Evolutionary conservation across 1,284 basidiomycete genomes (phyloP), one percentile per base, ranked within the genome.

Genomic region (Trichosporon sp.): DNA sequence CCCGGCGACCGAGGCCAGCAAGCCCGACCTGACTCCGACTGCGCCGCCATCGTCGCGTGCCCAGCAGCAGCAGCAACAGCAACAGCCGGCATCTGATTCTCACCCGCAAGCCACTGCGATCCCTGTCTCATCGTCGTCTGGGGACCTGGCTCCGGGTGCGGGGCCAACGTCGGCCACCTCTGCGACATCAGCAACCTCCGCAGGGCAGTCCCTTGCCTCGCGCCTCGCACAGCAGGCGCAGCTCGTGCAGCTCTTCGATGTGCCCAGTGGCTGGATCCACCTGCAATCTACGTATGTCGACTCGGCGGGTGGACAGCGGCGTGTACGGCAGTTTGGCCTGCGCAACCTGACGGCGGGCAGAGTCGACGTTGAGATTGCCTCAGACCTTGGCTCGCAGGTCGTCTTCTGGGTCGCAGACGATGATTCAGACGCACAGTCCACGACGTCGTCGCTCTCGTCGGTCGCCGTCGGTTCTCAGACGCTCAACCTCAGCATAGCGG

Each of bases 211-310:
- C 8, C 60, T 72, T 13, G 71, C 71, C 13, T 66, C 68, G 3
- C 69, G 71, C 11, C 29, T 72, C 25, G 71, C 69, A 1, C 64
- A 62, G 18, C 69, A 72, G n/a, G 67, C 69, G 58, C 23, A 51
- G 29, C 72, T 82, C 3, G 69, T 82, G 9, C 75, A 80, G 68
- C 73, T 74, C 2, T 65, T 75, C 6, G 80, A 81, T 56, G 78
- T 82, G 2, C 75, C 79, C 2, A 80, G 79, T 5, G 80, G 80
- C 25, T 82, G 80, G 80, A 82, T 82, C 29, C 80, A 82, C 64
- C 74, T 82, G 15, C 80, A 77, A 66, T 78, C 79, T 11, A 78
- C 79, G 2, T 82, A 82, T 56, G 72, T 82, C 53, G 77, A 75
- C 35, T 66, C 68, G 3, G 76, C 72, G 1, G 73, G 75, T 2